Evolutionary conservation across 106 monocot genomes (phyloP), one percentile per base, ranked within the genome.

Genomic region (Allium sativum): DNA sequence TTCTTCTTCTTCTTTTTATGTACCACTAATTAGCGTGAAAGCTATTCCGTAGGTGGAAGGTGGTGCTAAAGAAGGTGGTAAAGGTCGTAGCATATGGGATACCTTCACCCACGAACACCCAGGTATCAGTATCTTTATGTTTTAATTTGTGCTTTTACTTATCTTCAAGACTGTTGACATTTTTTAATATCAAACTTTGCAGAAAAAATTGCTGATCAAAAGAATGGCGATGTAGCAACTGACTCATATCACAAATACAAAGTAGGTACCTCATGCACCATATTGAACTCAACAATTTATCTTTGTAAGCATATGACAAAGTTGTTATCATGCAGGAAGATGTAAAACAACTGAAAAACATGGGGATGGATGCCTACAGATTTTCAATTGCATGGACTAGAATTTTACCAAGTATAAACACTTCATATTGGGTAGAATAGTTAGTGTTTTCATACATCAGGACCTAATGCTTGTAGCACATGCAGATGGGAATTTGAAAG

Each of bases 281-380:
- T 11, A 6, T 15, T 50, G 48, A 50, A 50, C 2, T 1, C 8
- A 50, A 12, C 11, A 12, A 50, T 50, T 12, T 50, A 6, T 3
- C 11, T 50, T 12, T 50, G 15, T 50, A 50, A 12, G 15, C 8
- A 6, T 48, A 4, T 50, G 43, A 50, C 8, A 50, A 3, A 50
- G 11, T 12, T 50, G 15, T 50, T 12, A 12, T 11, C 11, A 50
- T 50, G 59, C 83, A 94, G 93, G 89, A 94, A 61, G 93, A 89
- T 74, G 70, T 86, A 56, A 78, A 85, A 15, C 82, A 89, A 16
- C 86, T 94, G 89, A 76, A 67, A 10, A 78, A 94, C 57, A 76
- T 94, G 81, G 86, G 93, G 22, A 81, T 94, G 85, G 93, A 89
- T 70, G 85, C 93, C 15, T 94, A 94, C 57, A 76, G 89, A 73